Evolutionary conservation across 768 basidiomycete genomes (phyloP).

Genomic region (Amanita thiersii): DNA sequence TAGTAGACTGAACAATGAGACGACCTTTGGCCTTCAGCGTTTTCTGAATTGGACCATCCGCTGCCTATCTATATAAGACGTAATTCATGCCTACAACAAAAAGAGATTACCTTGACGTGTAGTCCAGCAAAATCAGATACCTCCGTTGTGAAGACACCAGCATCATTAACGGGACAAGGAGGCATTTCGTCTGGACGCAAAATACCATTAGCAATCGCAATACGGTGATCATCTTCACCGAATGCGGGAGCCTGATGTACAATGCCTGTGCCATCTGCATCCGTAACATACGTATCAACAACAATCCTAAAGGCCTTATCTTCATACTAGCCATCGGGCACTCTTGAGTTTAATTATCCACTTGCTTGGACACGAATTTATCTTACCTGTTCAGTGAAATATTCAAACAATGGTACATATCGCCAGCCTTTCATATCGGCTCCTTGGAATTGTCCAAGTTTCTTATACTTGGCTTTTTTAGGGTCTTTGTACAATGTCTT

Average conservation of each 20-base stretch:
- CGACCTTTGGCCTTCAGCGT: conserved; percentile 79
- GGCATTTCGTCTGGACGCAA: conserved; percentile 87
- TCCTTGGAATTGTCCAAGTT: conserved; percentile 81
- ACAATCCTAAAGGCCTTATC: conserved; percentile 88
- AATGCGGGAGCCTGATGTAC: conserved; percentile 98
- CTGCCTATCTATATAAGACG: conserved; percentile 42
- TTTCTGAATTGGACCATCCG: conserved; percentile 93
- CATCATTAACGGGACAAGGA: conserved; percentile 92
- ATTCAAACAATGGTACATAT: conserved; percentile 92
- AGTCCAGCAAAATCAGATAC: conserved; percentile 86
- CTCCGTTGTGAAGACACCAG: conserved; percentile 78
- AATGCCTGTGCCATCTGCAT: conserved; percentile 91
- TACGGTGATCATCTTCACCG: conserved; percentile 97
- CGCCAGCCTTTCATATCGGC: conserved; percentile 94
- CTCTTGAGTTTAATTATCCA: no score
- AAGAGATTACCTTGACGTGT: conserved; percentile 70
- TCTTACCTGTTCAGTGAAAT: conserved; percentile 86
- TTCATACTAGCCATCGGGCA: no score
- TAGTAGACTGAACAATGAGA: conserved; percentile 78
- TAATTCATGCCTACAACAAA: neutral
- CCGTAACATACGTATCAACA: conserved; percentile 89
- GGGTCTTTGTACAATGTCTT: conserved; percentile 91
- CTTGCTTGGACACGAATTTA: no score
- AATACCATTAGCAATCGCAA: conserved; percentile 79
- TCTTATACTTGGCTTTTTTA: conserved; percentile 95